These are phyloP conservation scores for Nakazawaea populi DNA, from an alignment of 805 yeast genomes.

Conservation along the genomic window DNA sequence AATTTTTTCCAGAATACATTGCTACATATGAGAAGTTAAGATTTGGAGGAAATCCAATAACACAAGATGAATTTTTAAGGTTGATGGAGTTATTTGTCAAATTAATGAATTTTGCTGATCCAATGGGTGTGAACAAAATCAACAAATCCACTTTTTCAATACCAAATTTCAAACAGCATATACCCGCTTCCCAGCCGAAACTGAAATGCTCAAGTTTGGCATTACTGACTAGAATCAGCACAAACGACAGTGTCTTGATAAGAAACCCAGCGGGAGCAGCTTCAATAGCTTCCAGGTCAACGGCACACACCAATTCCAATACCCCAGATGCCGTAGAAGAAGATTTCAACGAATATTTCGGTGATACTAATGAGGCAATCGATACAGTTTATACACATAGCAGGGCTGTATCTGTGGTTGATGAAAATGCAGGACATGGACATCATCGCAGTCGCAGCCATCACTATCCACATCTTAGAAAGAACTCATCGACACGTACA, in stretches of 20 bases:
- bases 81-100: conserved; percentile 43
- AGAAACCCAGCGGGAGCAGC: not conserved
- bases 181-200: not conserved
- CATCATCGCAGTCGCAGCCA: not conserved
- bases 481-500: not conserved
- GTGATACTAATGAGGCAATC: not conserved
- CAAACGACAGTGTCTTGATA: not conserved
- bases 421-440: not conserved
- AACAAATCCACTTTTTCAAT: not conserved
- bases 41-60: conserved; percentile 57
- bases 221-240: not conserved
- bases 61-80: conserved; percentile 51
- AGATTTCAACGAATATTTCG: not conserved
- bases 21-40: conserved; percentile 60
- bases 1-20: conserved; percentile 28
- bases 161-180: not conserved
- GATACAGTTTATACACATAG: not conserved
- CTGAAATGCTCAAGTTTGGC: not conserved
- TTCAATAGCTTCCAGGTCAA: not conserved
- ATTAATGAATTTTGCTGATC: not conserved
- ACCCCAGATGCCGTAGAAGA: not conserved
- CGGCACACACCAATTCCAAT: not conserved
- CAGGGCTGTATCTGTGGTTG: not conserved
- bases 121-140: not conserved
- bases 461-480: not conserved